These are phyloP conservation scores for Claviceps humidiphila DNA, from an alignment of 2,329 filamentous ascomycete genomes.

Conservation along the genomic window DNA sequence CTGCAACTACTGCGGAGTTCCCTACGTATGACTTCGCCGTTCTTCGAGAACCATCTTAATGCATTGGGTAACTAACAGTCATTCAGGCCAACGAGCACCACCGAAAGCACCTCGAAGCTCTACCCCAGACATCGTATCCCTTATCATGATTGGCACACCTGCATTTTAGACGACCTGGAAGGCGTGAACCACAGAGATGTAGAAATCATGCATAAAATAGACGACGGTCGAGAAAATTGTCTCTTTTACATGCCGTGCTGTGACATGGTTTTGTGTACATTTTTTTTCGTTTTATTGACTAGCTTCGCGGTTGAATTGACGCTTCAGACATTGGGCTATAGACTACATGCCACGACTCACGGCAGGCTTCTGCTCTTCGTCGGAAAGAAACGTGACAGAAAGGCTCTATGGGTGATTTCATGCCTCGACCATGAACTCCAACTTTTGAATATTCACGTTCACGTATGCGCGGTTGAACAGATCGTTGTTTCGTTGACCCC, in stretches of 20 bases:
- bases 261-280: not conserved
- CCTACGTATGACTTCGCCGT: conserved; percentile 58
- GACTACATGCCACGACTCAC: not conserved
- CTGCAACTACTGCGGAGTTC: conserved; percentile 88
- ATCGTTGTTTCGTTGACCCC: too few species aligned
- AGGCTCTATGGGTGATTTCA: not conserved
- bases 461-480: too few species aligned
- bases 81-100: conserved; percentile 78
- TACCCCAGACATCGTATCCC: conserved; percentile 70
- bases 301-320: not conserved
- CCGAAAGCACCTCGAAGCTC: conserved; percentile 68
- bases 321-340: not conserved
- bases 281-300: not conserved
- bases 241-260: not conserved
- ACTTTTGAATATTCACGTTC: too few species aligned
- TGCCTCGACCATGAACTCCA: too few species aligned
- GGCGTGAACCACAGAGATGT: not conserved
- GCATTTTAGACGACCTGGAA: not conserved
- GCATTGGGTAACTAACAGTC: not conserved
- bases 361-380: too few species aligned
- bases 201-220: not conserved
- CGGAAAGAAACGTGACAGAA: too few species aligned
- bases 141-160: conserved; percentile 34
- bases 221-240: not conserved
- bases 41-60: not conserved